Evolutionary conservation across 106 monocot genomes (phyloP), one percentile per base, ranked within the genome.

Genomic region (Allium cepa): DNA sequence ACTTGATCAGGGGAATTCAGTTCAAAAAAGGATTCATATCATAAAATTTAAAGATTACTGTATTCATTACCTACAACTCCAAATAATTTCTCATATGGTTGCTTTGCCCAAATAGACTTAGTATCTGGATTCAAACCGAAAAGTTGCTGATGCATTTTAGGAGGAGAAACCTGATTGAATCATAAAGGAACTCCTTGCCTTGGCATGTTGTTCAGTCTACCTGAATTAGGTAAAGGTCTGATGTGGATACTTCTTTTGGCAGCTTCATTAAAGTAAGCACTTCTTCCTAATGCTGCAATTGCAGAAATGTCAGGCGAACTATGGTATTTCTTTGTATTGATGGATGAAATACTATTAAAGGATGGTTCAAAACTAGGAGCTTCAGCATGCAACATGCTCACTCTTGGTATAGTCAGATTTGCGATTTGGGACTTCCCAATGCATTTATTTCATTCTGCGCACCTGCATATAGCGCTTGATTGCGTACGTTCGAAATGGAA

Each of bases 221-320:
- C 73, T 10, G 76, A 62, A 59, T 76, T 79, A 46, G 75, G 56
- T 17, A 66, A 75, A 22, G 84, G 63, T 10, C 74, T 80, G 77
- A 87, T 79, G 13, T 79, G 72, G 72, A 80, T 70, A 66, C 66
- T 81, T 69, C 68, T 66, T 26, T 83, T 84, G 22, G 22, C 0
- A 16, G 65, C 71, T 46, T 88, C 81, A 73, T 73, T 81, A 61
- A 88, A 79, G 60, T 79, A 63, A 10, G 79, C 69, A 63, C 58
- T 79, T 68, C 87, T 82, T 53, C 51, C 74, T 59, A 77, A 73
- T 63, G 87, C 73, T 69, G 82, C 78, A 56, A 87, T 63, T 18
- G 80, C 82, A 68, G 87, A 90, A 60, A 95, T 88, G 60, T 91
- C 87, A 28, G 95, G 95, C 62, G 88, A 88, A 69, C 85, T 95